Percentiles rank a stretch among this genome's conserved stretches.
Conservation (phyloP, 2,329 filamentous ascomycete genomes). For the Aspergillus pseudoviridinutans region DNA sequence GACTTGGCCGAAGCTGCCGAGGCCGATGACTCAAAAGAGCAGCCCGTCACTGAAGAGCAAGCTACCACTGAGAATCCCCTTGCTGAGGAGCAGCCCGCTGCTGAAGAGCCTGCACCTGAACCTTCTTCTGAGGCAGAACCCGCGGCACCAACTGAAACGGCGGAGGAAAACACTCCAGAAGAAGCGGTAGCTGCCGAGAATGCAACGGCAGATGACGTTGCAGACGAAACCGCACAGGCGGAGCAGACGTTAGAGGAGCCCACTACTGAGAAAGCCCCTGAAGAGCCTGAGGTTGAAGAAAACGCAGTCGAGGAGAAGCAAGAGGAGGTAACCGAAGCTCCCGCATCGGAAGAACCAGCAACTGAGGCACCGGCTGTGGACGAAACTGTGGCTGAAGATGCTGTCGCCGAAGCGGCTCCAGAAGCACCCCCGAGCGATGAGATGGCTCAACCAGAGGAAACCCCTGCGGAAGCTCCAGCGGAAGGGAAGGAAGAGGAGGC, state of each 20-base stretch:
- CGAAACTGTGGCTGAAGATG: conserved; percentile 12
- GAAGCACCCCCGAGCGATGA: conserved; percentile 13
- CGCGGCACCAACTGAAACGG: conserved; percentile 6
- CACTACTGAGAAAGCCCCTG: conserved; percentile 9
- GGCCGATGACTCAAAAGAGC: background rate
- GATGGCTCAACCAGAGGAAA: conserved; percentile 5
- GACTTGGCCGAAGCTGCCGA: background rate
- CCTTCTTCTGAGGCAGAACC: conserved; percentile 12
- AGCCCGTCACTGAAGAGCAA: conserved; percentile 10
- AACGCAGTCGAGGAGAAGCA: conserved; percentile 9
- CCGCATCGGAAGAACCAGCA: conserved; percentile 12
- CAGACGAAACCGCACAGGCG: conserved; percentile 13
- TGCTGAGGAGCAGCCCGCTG: conserved; percentile 11
- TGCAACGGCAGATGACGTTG: conserved; percentile 2
- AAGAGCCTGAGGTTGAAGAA: conserved; percentile 9
- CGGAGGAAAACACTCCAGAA: conserved; percentile 10
- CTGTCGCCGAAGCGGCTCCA: conserved; percentile 8
- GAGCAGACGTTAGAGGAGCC: conserved; percentile 12
- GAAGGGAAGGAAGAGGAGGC: conserved; percentile 11
- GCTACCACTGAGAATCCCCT: conserved; percentile 11
- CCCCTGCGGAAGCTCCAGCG: conserved; percentile 10
- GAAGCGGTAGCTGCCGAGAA: conserved; percentile 8
- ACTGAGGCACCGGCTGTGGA: conserved; percentile 9
- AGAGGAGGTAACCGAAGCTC: conserved; percentile 14
- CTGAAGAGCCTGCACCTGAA: conserved; percentile 11